A percentile compares a stretch with the other conserved stretches of the same genome.
phyloP scores from a whole-genome alignment of 2,329 filamentous ascomycete genomes.

The Colletotrichum echinochloae region DNA sequence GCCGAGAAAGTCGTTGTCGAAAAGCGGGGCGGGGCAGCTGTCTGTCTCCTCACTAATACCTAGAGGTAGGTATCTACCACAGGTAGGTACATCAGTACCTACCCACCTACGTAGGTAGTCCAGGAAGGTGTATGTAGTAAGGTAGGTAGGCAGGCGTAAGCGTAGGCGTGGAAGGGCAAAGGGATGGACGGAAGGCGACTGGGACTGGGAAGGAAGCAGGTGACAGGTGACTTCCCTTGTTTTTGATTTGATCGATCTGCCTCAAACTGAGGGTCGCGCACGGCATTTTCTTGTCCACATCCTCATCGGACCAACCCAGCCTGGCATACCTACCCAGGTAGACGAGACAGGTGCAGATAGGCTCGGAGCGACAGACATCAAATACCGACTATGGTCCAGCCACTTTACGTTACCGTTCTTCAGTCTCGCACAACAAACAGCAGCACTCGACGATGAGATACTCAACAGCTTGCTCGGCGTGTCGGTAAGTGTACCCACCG shows the following conservation, averaged over 20 bases:
- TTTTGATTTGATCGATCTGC: conserved; percentile 16
- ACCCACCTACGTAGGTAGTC: too few relatives aligned
- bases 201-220: conserved; percentile 8
- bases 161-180: background rate
- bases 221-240: conserved; percentile 29
- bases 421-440: background rate
- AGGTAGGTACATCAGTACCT: too few relatives aligned
- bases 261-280: conserved; percentile 1
- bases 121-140: too few relatives aligned
- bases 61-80: too few relatives aligned
- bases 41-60: too few relatives aligned
- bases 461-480: conserved; percentile 42
- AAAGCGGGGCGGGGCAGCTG: conserved; percentile 32
- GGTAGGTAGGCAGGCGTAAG: background rate
- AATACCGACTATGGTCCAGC: background rate
- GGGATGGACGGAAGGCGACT: background rate
- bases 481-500: conserved; percentile 38
- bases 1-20: background rate
- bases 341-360: background rate
- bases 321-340: background rate
- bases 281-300: background rate
- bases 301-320: background rate
- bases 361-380: background rate
- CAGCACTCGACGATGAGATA: conserved; percentile 33
- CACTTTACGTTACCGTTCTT: background rate